Base-by-base conservation (phyloP, 305 asterid genomes). In the Petunia hybrid region DNA sequence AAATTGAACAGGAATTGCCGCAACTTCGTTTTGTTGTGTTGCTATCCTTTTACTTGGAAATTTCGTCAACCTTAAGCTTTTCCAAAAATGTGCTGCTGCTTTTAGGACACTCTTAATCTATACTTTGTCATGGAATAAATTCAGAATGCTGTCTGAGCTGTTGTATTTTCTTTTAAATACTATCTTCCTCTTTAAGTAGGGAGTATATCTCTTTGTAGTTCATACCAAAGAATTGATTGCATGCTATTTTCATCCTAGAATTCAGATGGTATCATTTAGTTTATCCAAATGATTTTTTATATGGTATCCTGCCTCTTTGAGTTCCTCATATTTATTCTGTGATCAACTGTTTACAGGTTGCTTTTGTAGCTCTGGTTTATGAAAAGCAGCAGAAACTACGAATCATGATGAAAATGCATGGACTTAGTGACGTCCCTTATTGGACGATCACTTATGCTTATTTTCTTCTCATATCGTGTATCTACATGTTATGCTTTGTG, bases 341-440 rank as follows among this genome's bases (percentile, higher is more conserved):
- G 84, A 65, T 80, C 40, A 59, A 77, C 40, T 59, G 10, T 16
- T 77, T 46, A 6, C 77, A 70, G 60, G 77, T 46, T 70, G 77
- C 42, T 70, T 70, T 70, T 46, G 61, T 70, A 46, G 42, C 82
- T 46, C 45, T 85, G 84, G 84, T 85, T 40, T 85, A 83, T 59
- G 88, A 85, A 77, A 83, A 85, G 81, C 80, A 85, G 71, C 81
- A 85, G 78, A 80, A 43, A 40, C 60, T 85, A 78, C 53, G 78
- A 59, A 83, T 83, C 70, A 85, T 85, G 88, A 85, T 83, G 88
- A 85, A 80, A 81, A 80, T 85, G 84, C 88, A 85, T 35, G 86
- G 88, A 35, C 88, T 85, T 78, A 83, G 81, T 6, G 81, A 85
- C 13, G 65, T 61, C 35, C 80, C 88, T 4, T 83, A 85, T 48